Percentiles rank a stretch among this genome's conserved stretches.
Evolutionary conservation across 106 monocot species (phyloP).

Genomic region (Cymbidium sinense): DNA sequence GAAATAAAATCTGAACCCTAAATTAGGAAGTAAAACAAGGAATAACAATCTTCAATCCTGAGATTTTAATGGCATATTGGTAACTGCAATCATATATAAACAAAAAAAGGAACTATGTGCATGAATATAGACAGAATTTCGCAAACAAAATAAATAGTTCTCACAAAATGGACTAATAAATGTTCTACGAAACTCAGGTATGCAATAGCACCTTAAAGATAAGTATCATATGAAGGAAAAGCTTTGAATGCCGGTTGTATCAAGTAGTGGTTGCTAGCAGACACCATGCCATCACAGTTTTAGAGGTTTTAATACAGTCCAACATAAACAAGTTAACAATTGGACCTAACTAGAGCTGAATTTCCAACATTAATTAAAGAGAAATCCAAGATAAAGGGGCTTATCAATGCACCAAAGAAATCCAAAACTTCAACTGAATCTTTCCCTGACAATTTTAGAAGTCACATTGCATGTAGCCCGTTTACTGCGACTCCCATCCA

Average conservation of each 20-base stretch:
- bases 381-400: neutral
- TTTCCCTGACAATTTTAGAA: neutral
- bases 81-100: neutral
- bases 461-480: neutral
- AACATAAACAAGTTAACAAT: neutral
- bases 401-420: neutral
- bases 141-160: neutral
- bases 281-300: neutral
- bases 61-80: neutral
- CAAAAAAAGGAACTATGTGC: neutral
- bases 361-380: neutral
- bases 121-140: neutral
- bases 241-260: neutral
- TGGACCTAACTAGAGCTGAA: neutral
- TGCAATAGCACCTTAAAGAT: neutral
- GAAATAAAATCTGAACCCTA: slow-evolving; percentile 68
- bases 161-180: neutral
- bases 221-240: neutral
- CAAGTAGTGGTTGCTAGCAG: neutral
- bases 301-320: neutral
- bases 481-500: no score
- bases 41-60: neutral
- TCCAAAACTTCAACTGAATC: neutral
- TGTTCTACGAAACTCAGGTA: neutral
- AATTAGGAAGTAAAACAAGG: neutral